Percentiles rank a stretch among this genome's conserved stretches.
Evolutionary conservation across 176 grass and related monocot species (phyloP).

Genomic region (Oryza meyeriana): DNA sequence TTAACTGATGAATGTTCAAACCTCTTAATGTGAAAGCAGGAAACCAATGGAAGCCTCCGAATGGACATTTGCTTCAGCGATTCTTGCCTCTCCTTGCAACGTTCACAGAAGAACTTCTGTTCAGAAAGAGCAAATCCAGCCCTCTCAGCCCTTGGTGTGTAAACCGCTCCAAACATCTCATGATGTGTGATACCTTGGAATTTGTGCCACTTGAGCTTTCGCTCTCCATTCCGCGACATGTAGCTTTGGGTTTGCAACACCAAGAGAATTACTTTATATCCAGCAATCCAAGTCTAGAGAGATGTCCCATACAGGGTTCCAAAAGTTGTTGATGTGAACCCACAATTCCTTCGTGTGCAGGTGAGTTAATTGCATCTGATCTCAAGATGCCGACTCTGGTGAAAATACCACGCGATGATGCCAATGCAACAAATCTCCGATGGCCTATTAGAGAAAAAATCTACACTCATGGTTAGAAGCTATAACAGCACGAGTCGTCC

Average conservation of each 20-base stretch:
- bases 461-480: slow-evolving; percentile 24
- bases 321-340: slow-evolving; percentile 96
- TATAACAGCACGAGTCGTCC: background rate
- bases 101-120: slow-evolving; percentile 93
- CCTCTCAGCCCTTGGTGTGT: slow-evolving; percentile 92
- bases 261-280: slow-evolving; percentile 33
- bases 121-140: slow-evolving; percentile 85
- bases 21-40: slow-evolving; percentile 91
- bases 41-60: slow-evolving; percentile 89
- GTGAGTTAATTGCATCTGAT: slow-evolving; percentile 97
- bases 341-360: slow-evolving; percentile 91
- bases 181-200: slow-evolving; percentile 57
- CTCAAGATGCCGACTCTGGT: slow-evolving; percentile 87
- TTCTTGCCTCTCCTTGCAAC: slow-evolving; percentile 84
- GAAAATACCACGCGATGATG: slow-evolving; percentile 93
- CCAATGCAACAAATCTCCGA: slow-evolving; percentile 99
- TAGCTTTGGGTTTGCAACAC: slow-evolving; percentile 38
- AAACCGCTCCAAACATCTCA: slow-evolving; percentile 92
- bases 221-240: slow-evolving; percentile 56
- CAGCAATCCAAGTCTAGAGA: slow-evolving; percentile 74
- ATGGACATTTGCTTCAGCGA: slow-evolving; percentile 99
- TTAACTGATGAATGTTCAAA: slow-evolving; percentile 85
- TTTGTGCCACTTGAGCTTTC: slow-evolving; percentile 30
- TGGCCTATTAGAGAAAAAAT: slow-evolving; percentile 43
- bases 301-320: slow-evolving; percentile 95